A percentile compares a stretch with the other conserved stretches of the same genome.
phyloP scores from a whole-genome alignment of 257 asterid genomes.

The Solanum ossicruentum region DNA sequence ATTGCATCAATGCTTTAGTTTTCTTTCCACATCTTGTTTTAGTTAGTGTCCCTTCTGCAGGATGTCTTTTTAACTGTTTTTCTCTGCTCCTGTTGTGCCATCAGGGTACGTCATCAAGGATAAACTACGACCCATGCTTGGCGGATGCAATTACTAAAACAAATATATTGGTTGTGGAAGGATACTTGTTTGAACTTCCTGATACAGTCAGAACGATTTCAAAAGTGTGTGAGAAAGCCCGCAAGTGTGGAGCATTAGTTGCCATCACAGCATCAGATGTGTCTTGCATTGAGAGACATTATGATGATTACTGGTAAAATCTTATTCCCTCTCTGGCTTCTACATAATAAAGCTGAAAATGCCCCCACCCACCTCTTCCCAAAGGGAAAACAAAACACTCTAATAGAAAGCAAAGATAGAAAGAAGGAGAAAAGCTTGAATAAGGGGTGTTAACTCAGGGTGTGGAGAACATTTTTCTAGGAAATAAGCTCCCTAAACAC shows the following conservation, averaged over 20 bases:
- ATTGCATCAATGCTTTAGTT: neutral
- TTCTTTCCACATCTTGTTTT: neutral
- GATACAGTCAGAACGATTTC: constrained; percentile 80
- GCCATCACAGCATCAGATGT: constrained; percentile 95
- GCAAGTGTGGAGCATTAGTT: constrained; percentile 73
- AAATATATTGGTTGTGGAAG: constrained; percentile 77
- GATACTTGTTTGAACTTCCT: constrained; percentile 88
- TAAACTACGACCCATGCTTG: constrained; percentile 59
- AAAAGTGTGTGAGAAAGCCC: constrained; percentile 85
- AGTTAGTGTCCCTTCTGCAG: neutral
- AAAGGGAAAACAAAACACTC: neutral
- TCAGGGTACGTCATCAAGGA: constrained; percentile 87
- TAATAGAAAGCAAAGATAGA: neutral
- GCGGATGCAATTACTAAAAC: constrained; percentile 65
- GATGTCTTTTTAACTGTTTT: neutral
- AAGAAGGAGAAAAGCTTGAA: neutral
- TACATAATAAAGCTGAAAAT: neutral
- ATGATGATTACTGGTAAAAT: constrained; percentile 81
- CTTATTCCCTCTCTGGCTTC: neutral
- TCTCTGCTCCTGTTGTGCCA: constrained; percentile 10
- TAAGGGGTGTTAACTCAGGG: neutral
- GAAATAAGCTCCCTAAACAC: no score
- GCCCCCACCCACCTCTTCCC: no score
- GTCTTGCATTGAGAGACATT: constrained; percentile 87
- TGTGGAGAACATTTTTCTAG: no score